Evolutionary conservation across 1,284 basidiomycete species (phyloP).

Genomic region (Apiotrichum laibachii): DNA sequence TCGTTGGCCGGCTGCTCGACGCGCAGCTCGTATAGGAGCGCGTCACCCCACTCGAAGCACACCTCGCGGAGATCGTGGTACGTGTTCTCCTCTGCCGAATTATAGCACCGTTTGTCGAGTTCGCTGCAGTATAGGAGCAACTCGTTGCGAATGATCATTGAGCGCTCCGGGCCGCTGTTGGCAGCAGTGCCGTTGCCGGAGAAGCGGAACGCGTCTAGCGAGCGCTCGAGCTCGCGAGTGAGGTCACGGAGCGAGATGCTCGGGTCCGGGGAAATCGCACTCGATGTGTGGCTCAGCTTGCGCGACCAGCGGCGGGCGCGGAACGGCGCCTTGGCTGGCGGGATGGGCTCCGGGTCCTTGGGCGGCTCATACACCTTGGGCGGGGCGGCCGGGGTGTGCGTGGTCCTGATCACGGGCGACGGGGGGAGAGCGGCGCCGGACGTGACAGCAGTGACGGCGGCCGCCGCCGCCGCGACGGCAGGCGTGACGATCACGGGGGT

Average conservation of each 20-base stretch:
- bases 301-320: conserved; percentile 10
- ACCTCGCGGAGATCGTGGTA: conserved; percentile 38
- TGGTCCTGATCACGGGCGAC: not conserved
- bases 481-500: conserved; percentile 4
- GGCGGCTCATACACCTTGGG: conserved; percentile 18
- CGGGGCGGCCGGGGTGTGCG: conserved; percentile 2
- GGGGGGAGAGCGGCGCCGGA: not conserved
- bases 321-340: conserved; percentile 20
- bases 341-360: conserved; percentile 12
- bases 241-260: conserved; percentile 24
- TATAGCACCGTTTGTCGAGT: conserved; percentile 43
- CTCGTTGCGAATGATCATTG: conserved; percentile 43
- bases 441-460: not conserved
- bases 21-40: conserved; percentile 46
- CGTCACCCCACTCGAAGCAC: conserved; percentile 49
- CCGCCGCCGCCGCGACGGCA: conserved; percentile 1
- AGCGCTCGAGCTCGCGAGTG: conserved; percentile 33
- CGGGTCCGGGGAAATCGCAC: conserved; percentile 28
- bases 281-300: conserved; percentile 9
- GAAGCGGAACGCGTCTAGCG: conserved; percentile 32
- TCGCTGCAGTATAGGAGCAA: conserved; percentile 44
- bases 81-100: conserved; percentile 26
- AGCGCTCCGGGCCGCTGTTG: conserved; percentile 36
- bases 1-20: conserved; percentile 52
- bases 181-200: conserved; percentile 22